Evolutionary conservation across 768 basidiomycete genomes (phyloP), one percentile per base, ranked within the genome.

Genomic region (Mycena latifolia): DNA sequence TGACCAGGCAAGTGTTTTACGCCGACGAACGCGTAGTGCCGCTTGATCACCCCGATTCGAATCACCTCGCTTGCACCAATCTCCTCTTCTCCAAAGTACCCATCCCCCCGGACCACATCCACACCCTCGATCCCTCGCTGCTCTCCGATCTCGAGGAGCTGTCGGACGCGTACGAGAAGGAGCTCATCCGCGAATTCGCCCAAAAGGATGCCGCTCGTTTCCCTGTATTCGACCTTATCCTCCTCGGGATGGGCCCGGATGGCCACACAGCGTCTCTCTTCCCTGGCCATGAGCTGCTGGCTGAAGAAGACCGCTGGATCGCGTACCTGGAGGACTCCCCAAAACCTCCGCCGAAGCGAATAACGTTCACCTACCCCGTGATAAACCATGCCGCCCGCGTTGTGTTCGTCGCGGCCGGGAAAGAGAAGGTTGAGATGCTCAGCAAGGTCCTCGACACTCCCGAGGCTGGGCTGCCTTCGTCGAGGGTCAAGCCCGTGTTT

Each of bases 201-300:
- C 89, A 92, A 75, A 93, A 90, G 76, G 95, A 98, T 76, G 85
- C 95, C 6, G 97, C 97, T 20, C 91, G 96, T 65, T 99, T 98
- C 86, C 98, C 98, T 67, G 85, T 98, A 55, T 99, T 99, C 78
- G 98, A 99, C 77, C 89, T 99, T 76, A 92, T 99, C 80, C 88
- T 99, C 47, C 91, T 99, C 55, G 98, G 98, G 53, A 90, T 96
- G 87, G 98, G 98, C 31, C 94, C 93, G 7, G 98, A 98, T 76
- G 97, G 97, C n/a, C 98, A 99, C 83, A 99, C 97, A 45, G 95
- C 92, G 66, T 96, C 94, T 9, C 90, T 99, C 71, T 99, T 99
- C 88, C 98, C 98, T 11, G 92, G 86, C n/a, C 97, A 99, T 75
- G 78, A 80, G 25, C 86, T 98, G 41, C 86, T 99, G 53, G 66